Evolutionary conservation across 2,329 filamentous ascomycete genomes (phyloP), one percentile per base, ranked within the genome.

Genomic region (Paraconiothyrium brasiliense): DNA sequence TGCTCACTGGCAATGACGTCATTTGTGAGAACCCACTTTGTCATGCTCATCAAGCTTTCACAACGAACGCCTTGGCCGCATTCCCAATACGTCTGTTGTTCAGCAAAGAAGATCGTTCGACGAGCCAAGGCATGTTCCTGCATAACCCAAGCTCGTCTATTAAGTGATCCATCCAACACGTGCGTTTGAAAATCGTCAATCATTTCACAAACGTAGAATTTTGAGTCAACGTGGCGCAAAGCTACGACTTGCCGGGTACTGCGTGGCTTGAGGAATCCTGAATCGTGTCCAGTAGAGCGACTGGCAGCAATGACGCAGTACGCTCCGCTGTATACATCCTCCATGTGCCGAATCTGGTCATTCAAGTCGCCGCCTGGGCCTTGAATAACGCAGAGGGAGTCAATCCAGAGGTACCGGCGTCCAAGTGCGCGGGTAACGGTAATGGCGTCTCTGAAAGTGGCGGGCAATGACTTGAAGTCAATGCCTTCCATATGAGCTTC

Each of bases 301-400:
- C 62, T 71, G 0, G 71, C 71, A 4, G 71, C 70, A 43, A 73
- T 54, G 0, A 71, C 67, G 50, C 68, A 71, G 27, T 67, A 64
- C 0, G 70, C 70, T 4, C 68, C 69, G 35, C 67, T 71, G 54
- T 67, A 74, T 0, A 73, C 64, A 6, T 66, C 61, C 46, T 67
- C 69, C 71, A 76, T 76, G 0, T 57, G 50, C 6, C 59, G 60
- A 1, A 65, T 51, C 41, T 76, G 69, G 2, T 48, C 27, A 1
- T 57, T 30, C 32, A 69, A 75, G 46, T 77, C 74, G 1, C 57
- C 63, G 22, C 65, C 57, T 4, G 58, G 20, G 7, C 64, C 71
- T 44, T 73, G 71, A 6, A 73, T 64, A n/a, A 74, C 65, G 44
- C 73, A 76, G 4, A 74, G 37, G 0, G 65, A 67, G 43, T 76